These are phyloP conservation scores for Neonectria hederae DNA, from an alignment of 2,329 filamentous ascomycete species.

Conservation along the genomic window DNA sequence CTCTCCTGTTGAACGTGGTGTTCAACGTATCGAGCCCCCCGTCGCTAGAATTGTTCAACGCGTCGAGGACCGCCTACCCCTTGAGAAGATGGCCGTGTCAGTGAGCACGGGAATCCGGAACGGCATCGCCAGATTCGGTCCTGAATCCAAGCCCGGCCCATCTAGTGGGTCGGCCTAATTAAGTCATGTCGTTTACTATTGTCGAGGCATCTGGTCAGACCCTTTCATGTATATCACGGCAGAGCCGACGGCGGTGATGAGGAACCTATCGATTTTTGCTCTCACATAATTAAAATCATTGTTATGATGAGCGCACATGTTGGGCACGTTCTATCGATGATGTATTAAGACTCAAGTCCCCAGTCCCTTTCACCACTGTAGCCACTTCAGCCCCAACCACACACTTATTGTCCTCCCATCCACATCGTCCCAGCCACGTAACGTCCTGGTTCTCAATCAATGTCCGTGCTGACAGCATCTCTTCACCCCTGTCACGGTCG, in stretches of 20 bases:
- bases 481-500: neutral
- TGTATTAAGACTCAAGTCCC: neutral
- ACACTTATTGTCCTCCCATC: no score
- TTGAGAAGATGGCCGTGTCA: conserved; percentile 60
- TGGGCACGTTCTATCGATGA: neutral
- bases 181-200: neutral
- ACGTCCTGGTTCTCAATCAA: neutral
- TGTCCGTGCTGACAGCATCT: neutral
- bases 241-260: neutral
- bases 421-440: neutral
- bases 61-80: conserved; percentile 58
- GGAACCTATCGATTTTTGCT: neutral
- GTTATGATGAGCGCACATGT: neutral
- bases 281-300: neutral
- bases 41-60: conserved; percentile 56
- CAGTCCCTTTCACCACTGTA: neutral
- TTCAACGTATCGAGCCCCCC: conserved; percentile 60
- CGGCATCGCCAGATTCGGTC: conserved; percentile 53
- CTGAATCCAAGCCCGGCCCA: conserved; percentile 38
- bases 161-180: conserved; percentile 1
- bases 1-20: conserved; percentile 56
- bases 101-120: conserved; percentile 59
- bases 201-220: neutral
- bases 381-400: neutral
- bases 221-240: neutral